Evolutionary conservation across 352 stramenopile genomes (phyloP).

Genomic region (Pythium myriotylum): DNA sequence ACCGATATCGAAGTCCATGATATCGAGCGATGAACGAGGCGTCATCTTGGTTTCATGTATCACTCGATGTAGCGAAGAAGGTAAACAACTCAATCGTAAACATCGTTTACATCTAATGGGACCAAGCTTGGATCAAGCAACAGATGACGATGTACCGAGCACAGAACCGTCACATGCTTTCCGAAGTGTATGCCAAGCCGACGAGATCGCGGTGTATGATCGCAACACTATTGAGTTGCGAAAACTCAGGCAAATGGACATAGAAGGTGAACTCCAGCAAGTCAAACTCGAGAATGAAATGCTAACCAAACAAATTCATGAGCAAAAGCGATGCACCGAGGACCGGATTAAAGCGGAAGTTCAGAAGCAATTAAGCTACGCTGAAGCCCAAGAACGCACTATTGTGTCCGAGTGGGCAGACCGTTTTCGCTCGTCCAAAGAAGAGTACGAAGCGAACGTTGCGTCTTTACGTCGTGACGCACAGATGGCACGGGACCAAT

Average conservation of each 20-base stretch:
- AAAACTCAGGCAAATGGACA: conserved; percentile 54
- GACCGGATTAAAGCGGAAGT: conserved; percentile 37
- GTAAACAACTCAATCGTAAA: conserved; percentile 9
- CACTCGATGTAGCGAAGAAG: background rate
- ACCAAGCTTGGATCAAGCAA: background rate
- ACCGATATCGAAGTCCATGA: conserved; percentile 27
- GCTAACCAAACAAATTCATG: conserved; percentile 47
- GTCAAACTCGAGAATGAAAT: conserved; percentile 77
- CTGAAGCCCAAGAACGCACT: conserved; percentile 29
- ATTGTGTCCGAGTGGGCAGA: conserved; percentile 34
- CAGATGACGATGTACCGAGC: conserved; percentile 13
- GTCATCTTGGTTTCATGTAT: conserved; percentile 47
- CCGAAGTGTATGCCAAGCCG: conserved; percentile 37
- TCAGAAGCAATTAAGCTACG: conserved; percentile 21
- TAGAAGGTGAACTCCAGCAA: conserved; percentile 68
- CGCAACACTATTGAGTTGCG: conserved; percentile 54
- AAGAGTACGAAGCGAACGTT: conserved; percentile 39
- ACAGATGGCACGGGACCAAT: conserved; percentile 55
- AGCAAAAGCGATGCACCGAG: conserved; percentile 52
- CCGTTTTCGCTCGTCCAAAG: conserved; percentile 26
- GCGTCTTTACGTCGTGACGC: conserved; percentile 41
- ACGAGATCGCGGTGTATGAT: conserved; percentile 64
- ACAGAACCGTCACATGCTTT: conserved; percentile 21
- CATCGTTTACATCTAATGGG: conserved; percentile 1
- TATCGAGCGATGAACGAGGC: conserved; percentile 46